Conservation (phyloP, 495 filamentous ascomycete genomes). For the Penicillium pancosmium region DNA sequence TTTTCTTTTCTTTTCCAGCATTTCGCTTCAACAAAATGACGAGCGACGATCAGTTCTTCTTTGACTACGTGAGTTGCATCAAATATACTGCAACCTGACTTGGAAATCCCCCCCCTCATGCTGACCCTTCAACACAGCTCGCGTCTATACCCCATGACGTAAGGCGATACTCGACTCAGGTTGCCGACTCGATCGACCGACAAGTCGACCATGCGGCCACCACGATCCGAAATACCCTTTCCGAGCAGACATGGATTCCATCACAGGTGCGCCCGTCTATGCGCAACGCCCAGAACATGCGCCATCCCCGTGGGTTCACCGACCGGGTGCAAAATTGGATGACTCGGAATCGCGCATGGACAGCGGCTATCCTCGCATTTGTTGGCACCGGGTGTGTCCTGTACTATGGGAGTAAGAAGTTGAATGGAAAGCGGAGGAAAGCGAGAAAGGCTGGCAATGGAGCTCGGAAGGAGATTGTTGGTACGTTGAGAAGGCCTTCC, state of each 20-base stretch:
- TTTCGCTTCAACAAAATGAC: slow-evolving; percentile 43
- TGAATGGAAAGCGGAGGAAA: slow-evolving; percentile 65
- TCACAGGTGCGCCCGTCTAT: slow-evolving; percentile 62
- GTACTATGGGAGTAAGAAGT: slow-evolving; percentile 62
- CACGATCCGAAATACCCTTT: slow-evolving; percentile 62
- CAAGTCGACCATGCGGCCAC: slow-evolving; percentile 71
- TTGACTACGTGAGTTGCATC: slow-evolving; percentile 47
- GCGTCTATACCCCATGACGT: slow-evolving; percentile 73
- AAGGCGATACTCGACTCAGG: slow-evolving; percentile 61
- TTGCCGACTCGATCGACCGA: slow-evolving; percentile 76
- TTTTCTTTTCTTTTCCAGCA: slow-evolving; percentile 12
- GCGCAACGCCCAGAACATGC: slow-evolving; percentile 48
- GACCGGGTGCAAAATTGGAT: slow-evolving; percentile 64
- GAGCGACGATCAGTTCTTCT: slow-evolving; percentile 55
- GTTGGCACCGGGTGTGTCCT: slow-evolving; percentile 69
- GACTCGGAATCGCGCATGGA: slow-evolving; percentile 66
- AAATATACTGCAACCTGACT: background rate
- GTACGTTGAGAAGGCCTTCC: slow-evolving; percentile 23
- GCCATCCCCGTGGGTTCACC: slow-evolving; percentile 35
- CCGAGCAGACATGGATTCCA: slow-evolving; percentile 69
- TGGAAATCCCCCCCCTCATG: background rate
- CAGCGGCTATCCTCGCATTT: slow-evolving; percentile 67
- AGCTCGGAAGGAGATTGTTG: slow-evolving; percentile 84
- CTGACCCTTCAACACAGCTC: slow-evolving; percentile 51
- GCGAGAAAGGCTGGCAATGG: slow-evolving; percentile 80